These are phyloP conservation scores for Scutellaria barbata DNA, from an alignment of 257 asterid genomes.

Conservation along the genomic window DNA sequence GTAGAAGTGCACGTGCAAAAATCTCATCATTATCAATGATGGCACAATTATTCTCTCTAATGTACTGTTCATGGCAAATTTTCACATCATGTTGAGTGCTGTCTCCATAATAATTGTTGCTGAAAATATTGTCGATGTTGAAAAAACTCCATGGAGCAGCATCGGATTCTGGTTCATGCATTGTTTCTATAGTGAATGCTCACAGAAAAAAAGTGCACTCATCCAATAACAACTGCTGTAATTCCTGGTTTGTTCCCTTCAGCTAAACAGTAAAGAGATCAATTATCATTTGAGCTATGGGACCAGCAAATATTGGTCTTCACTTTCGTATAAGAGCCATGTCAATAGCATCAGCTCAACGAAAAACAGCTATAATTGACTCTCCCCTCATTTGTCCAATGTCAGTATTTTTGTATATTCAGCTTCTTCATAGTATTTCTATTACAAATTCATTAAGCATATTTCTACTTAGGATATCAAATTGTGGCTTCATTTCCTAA, in stretches of 20 bases:
- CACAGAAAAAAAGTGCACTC: constrained; percentile 30
- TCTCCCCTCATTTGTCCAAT: constrained; percentile 1
- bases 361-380: not conserved
- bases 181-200: constrained; percentile 41
- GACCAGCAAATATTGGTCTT: constrained; percentile 3
- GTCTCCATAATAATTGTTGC: constrained; percentile 76
- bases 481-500: not conserved
- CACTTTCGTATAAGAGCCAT: constrained; percentile 13
- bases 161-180: constrained; percentile 76
- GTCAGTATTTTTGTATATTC: constrained; percentile 1
- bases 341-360: constrained; percentile 12
- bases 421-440: constrained; percentile 16
- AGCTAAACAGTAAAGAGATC: constrained; percentile 27
- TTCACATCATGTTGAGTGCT: constrained; percentile 66
- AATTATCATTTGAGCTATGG: constrained; percentile 1
- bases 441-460: not conserved
- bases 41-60: constrained; percentile 47
- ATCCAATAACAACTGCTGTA: constrained; percentile 34
- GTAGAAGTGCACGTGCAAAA: constrained; percentile 62
- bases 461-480: not conserved
- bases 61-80: constrained; percentile 69
- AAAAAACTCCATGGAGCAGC: constrained; percentile 66
- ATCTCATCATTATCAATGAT: constrained; percentile 60
- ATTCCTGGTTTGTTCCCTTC: constrained; percentile 31
- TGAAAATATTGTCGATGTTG: constrained; percentile 66